Base-by-base conservation (phyloP, 2,329 filamentous ascomycete species). In the Coniochaeta sp. region DNA sequence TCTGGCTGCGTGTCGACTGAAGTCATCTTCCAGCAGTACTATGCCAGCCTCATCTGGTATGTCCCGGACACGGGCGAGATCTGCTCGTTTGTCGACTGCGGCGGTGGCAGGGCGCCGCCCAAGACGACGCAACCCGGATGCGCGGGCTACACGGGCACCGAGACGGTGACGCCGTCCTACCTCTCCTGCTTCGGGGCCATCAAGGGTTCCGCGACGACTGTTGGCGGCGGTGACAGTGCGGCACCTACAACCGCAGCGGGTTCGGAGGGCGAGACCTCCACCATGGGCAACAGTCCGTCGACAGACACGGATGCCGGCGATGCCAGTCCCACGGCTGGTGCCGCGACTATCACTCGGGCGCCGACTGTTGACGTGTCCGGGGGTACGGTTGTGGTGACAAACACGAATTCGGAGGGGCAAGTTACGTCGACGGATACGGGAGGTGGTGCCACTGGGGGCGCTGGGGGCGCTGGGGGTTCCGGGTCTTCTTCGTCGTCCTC, bases 51-150 rank as follows among this genome's bases (percentile, higher is more conserved):
- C 46, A 65, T 82, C 60, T 86, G 74, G 72, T 86, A 81, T 65
- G 76, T 84, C 50, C 82, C 82, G 2, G 81, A 68, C 57, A 81
- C 77, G 16, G 81, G 82, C 62, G 82, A 86, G 70, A 71, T 86
- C 62, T 87, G 84, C 74, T 71, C 72, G 10, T 62, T 80, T 55
- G 73, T 83, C 58, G 83, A 87, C 75, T 87, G 84, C 66, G 83
- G 84, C 53, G 84, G 84, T 57, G 84, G 83, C 51, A 74, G 78
- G 45, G 84, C 82, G 8, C 81, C 83, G 3, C 78, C 81, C 54
- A 86, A 82, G 71, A 81, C 77, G 14, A 77, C 74, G 24, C 6
- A 42, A 24, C 83, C 83, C 1, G 83, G 83, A 2, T 87, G 84
- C 61, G 61, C 66, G 2, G 60, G 52, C 4, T 85, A 85, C 70